Percentiles rank a stretch among this genome's conserved stretches.
phyloP scores from a whole-genome alignment of 2,329 filamentous ascomycete species.

The Colletotrichum cordylinicola region DNA sequence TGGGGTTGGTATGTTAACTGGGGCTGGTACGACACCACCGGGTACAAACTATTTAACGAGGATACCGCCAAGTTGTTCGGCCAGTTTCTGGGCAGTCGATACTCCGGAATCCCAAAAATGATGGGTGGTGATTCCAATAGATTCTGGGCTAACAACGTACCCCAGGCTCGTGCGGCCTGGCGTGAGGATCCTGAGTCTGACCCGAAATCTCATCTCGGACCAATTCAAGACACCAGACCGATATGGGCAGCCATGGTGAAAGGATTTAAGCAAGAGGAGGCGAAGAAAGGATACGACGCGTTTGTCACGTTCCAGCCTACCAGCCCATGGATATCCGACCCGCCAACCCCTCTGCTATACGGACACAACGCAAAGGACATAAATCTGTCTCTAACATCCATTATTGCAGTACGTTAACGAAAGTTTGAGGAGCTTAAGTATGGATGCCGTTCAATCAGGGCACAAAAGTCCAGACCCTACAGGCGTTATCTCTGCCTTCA shows the following conservation, averaged over 20 bases:
- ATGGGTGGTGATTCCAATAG: not conserved
- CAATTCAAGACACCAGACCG: not conserved
- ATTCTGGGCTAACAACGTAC: not conserved
- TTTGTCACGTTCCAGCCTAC: not conserved
- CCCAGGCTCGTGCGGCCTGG: not conserved
- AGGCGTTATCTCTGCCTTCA: not conserved
- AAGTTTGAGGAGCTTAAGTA: not conserved
- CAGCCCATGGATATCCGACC: not conserved
- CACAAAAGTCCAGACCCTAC: not conserved
- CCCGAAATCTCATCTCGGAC: not conserved
- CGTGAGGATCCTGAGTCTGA: not conserved
- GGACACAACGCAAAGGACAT: not conserved
- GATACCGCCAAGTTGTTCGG: not conserved
- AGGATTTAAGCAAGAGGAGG: not conserved
- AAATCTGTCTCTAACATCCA: not conserved
- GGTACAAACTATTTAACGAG: not conserved
- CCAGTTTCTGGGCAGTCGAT: not conserved
- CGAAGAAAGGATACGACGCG: not conserved
- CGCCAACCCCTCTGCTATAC: not conserved
- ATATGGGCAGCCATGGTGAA: not conserved
- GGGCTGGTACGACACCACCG: not conserved
- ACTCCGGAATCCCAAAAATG: not conserved
- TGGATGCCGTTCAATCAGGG: not conserved
- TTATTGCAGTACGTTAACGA: not conserved
- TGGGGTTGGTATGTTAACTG: not conserved